phyloP scores from a whole-genome alignment of 768 basidiomycete species.

The Arthromyces matolae region DNA sequence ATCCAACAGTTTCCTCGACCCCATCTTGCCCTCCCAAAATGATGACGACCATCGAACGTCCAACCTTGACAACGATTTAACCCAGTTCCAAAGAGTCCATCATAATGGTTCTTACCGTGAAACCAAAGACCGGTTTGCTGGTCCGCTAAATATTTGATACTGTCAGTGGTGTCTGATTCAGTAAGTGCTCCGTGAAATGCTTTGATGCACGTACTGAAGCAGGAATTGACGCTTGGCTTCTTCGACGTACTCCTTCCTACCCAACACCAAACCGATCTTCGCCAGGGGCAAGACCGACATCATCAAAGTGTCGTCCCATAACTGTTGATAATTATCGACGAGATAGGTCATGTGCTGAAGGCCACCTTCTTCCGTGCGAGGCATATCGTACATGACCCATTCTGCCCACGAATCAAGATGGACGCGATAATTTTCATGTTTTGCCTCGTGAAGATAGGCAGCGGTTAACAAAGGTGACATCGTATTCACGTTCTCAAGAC shows the following conservation, averaged over 20 bases:
- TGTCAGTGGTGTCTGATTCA: constrained; percentile 13
- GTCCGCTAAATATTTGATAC: constrained; percentile 44
- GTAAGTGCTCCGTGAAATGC: not conserved
- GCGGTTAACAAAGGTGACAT: constrained; percentile 50
- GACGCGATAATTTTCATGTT: constrained; percentile 30
- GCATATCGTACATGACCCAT: constrained; percentile 48
- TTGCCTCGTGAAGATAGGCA: constrained; percentile 38
- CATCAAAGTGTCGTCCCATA: constrained; percentile 60
- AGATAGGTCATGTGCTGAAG: constrained; percentile 48
- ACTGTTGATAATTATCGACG: constrained; percentile 39
- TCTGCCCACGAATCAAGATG: constrained; percentile 48
- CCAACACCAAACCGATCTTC: constrained; percentile 53
- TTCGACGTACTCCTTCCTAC: constrained; percentile 45
- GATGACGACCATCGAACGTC: constrained; percentile 43
- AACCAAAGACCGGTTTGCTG: constrained; percentile 43
- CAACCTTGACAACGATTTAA: constrained; percentile 27
- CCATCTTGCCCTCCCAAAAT: constrained; percentile 47
- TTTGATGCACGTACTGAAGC: constrained; percentile 35
- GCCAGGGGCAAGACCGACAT: constrained; percentile 55
- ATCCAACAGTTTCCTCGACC: constrained; percentile 56
- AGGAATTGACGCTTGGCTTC: constrained; percentile 52
- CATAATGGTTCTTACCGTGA: constrained; percentile 32
- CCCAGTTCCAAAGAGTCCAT: not conserved
- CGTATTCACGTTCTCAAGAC: constrained; percentile 49
- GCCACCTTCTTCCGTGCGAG: constrained; percentile 42